A percentile compares a stretch with the other conserved stretches of the same genome.
These are phyloP conservation scores for Trichoderma oligosporum DNA, from an alignment of 2,329 filamentous ascomycete genomes.

Conservation along the genomic window DNA sequence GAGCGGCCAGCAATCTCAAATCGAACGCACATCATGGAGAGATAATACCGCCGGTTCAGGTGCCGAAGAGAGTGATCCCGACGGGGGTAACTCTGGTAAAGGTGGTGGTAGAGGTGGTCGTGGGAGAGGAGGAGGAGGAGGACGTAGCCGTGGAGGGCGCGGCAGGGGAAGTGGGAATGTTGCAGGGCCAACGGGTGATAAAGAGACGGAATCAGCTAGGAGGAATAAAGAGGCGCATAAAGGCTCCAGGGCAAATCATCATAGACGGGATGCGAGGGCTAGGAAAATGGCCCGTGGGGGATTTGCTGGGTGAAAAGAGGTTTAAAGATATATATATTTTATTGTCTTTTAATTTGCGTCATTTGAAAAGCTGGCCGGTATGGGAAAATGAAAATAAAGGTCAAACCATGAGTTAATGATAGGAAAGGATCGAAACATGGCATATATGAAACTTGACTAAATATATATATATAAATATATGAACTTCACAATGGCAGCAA, in stretches of 20 bases:
- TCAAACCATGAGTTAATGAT: no score
- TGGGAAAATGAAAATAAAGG: background rate
- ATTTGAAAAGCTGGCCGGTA: no score
- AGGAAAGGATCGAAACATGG: no score
- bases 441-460: background rate
- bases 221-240: slow-evolving; percentile 80
- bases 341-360: no score
- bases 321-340: background rate
- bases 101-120: slow-evolving; percentile 46
- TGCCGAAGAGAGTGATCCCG: slow-evolving; percentile 53
- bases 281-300: slow-evolving; percentile 60
- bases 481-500: background rate
- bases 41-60: slow-evolving; percentile 51
- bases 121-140: slow-evolving; percentile 40
- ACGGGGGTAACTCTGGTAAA: slow-evolving; percentile 42
- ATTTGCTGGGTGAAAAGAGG: slow-evolving; percentile 32
- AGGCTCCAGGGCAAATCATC: slow-evolving; percentile 78
- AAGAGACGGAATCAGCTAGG: slow-evolving; percentile 66
- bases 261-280: slow-evolving; percentile 67
- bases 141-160: slow-evolving; percentile 38
- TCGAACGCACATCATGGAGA: slow-evolving; percentile 65
- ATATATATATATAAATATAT: background rate
- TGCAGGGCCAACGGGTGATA: slow-evolving; percentile 62
- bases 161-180: slow-evolving; percentile 55
- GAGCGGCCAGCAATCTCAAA: slow-evolving; percentile 59